phyloP scores from a whole-genome alignment of 148 eudicot species.

The Fagopyrum esculentum region DNA sequence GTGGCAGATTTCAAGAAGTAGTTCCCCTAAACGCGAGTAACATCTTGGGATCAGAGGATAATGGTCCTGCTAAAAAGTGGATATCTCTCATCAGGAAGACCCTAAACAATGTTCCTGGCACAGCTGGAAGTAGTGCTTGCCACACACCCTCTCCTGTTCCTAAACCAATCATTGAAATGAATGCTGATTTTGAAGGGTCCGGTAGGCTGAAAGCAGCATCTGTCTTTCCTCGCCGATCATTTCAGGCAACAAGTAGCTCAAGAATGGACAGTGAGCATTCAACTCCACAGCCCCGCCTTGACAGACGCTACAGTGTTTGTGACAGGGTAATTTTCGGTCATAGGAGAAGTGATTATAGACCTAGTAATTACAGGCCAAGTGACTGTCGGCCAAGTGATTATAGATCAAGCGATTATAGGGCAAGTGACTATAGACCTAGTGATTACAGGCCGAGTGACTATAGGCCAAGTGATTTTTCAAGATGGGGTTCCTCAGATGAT shows the following conservation, averaged over 20 bases:
- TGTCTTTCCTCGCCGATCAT: conserved; percentile 65
- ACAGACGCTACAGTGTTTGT: conserved; percentile 78
- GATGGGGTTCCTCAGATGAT: conserved; percentile 91
- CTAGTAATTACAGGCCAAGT: conserved; percentile 30
- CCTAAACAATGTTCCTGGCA: conserved; percentile 72
- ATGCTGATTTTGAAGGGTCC: conserved; percentile 88
- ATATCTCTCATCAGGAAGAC: conserved; percentile 54
- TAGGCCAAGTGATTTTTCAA: conserved; percentile 72
- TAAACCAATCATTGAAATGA: conserved; percentile 60
- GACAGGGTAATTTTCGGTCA: conserved; percentile 70
- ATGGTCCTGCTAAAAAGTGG: conserved; percentile 92
- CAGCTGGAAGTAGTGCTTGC: conserved; percentile 53
- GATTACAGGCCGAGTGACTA: conserved; percentile 47
- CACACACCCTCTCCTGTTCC: conserved; percentile 88
- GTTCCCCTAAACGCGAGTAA: conserved; percentile 90
- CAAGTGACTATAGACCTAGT: conserved; percentile 39
- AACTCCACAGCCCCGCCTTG: conserved; percentile 60
- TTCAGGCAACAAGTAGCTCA: conserved; percentile 65
- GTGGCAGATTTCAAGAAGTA: conserved; percentile 76
- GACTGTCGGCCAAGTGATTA: conserved; percentile 40
- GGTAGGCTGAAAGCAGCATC: conserved; percentile 42
- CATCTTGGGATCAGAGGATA: conserved; percentile 80
- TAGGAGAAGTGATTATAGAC: conserved; percentile 54
- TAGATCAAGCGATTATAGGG: conserved; percentile 52
- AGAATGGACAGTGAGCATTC: conserved; percentile 55